Evolutionary conservation across 164 flowering plant species (phyloP).

Genomic region (Amborella trichopoda): DNA sequence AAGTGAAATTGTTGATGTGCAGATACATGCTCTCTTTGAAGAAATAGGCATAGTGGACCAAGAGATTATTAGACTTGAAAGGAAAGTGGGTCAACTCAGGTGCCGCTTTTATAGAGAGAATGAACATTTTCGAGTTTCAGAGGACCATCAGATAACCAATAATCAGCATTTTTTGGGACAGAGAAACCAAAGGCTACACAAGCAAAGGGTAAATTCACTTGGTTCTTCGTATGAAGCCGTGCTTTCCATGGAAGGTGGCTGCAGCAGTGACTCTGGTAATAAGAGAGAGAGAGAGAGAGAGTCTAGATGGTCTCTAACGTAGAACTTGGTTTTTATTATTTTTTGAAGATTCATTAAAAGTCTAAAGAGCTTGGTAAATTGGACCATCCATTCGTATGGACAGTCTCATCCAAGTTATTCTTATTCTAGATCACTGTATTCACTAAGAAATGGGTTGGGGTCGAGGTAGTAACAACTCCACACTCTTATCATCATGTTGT

Average conservation of each 20-base stretch:
- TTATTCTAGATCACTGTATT: no score
- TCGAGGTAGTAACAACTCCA: no score
- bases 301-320: no score
- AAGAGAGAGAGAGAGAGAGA: no score
- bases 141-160: neutral
- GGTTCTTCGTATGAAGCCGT: conserved; percentile 34
- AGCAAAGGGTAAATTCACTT: conserved; percentile 28
- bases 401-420: neutral
- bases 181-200: conserved; percentile 5
- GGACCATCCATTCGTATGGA: neutral
- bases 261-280: no score
- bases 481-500: no score
- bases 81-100: conserved; percentile 7
- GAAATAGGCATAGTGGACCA: conserved; percentile 9
- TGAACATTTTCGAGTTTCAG: neutral
- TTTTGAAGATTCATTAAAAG: neutral
- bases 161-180: neutral
- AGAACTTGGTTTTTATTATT: neutral
- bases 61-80: conserved; percentile 9
- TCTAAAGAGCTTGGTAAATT: neutral
- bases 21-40: conserved; percentile 7
- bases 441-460: no score
- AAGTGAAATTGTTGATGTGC: neutral
- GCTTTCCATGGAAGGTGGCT: conserved; percentile 20
- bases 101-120: conserved; percentile 1